Evolutionary conservation across 257 asterid genomes (phyloP), one percentile per base, ranked within the genome.

Genomic region (Solanum chiquidenum): DNA sequence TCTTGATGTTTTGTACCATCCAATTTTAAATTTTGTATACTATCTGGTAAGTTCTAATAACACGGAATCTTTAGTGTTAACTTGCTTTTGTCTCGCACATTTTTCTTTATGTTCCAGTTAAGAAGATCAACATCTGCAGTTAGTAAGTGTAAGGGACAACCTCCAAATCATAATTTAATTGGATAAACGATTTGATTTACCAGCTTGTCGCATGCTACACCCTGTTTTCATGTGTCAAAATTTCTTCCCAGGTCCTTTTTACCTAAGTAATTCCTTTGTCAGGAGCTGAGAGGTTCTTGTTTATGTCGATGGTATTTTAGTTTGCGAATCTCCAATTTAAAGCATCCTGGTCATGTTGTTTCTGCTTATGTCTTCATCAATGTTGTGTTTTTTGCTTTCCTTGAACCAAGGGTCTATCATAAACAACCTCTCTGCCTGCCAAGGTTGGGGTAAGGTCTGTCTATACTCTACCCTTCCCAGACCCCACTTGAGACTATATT

Each of bases 1-100:
- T 91, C 95, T 97, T 58, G 98, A 97, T 91, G 96, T 97, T 91
- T 90, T 95, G 91, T 92, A 95, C 87, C 98, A 97, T 90, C 98
- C 98, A 69, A 90, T 94, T 82, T 82, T 97, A 87, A 97, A 95
- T 91, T 90, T 95, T 35, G 89, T 92, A 16, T 97, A 97, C 90
- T 97, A 94, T 91, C 92, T 97, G 95, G 99, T 97, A 90, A 71
- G 95, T 86, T 83, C 31, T 85, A 74, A 29, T 33, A 31, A 64
- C 40, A 29, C 68, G 29, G 66, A 9, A 27, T 16, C 27, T 46
- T 34, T 62, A 37, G 25, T 18, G 2, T 27, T 11, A 18, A 20
- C 34, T 2, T 80, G 2, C 68, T 80, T 79, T 29, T 6, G 16
- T 33, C 42, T 1, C 4, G 40, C 69, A 5, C 37, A 49, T 80